Percentiles rank a stretch among this genome's conserved stretches.
Evolutionary conservation across 441 rosid genomes (phyloP).

Genomic region (Croton setiger): DNA sequence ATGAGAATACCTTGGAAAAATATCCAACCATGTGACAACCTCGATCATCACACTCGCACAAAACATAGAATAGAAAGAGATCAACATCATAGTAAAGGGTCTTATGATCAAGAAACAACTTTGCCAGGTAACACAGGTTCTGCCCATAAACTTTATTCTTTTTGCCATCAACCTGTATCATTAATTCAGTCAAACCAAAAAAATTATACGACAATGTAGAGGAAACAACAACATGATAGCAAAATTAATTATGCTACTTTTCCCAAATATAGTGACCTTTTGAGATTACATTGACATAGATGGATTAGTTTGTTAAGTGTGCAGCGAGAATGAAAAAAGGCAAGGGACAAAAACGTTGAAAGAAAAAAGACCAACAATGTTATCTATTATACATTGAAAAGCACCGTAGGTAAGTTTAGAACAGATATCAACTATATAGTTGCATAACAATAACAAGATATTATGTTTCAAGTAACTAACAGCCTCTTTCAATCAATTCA

Average conservation of each 20-base stretch:
- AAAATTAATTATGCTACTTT: background rate
- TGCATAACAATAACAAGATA: background rate
- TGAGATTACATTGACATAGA: background rate
- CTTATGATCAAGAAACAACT: slow-evolving; percentile 97
- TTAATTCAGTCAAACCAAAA: slow-evolving; percentile 14
- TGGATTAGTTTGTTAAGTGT: background rate
- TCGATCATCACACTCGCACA: slow-evolving; percentile 98
- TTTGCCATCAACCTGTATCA: slow-evolving; percentile 89
- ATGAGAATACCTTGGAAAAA: slow-evolving; percentile 76
- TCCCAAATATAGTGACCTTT: background rate
- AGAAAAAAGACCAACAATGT: background rate
- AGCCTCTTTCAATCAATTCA: background rate
- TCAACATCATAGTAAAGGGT: slow-evolving; percentile 98
- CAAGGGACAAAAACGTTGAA: background rate
- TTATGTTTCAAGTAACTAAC: background rate
- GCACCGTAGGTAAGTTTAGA: background rate
- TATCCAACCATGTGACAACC: slow-evolving; percentile 99
- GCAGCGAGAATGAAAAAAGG: background rate
- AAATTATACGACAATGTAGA: background rate
- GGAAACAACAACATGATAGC: background rate
- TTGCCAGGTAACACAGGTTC: slow-evolving; percentile 96
- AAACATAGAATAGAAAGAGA: slow-evolving; percentile 81
- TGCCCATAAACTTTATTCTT: slow-evolving; percentile 99
- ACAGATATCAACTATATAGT: slow-evolving; percentile 1
- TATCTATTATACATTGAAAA: background rate